Evolutionary conservation across 495 filamentous ascomycete genomes (phyloP).

Genomic region (Cenococcum geophilum): DNA sequence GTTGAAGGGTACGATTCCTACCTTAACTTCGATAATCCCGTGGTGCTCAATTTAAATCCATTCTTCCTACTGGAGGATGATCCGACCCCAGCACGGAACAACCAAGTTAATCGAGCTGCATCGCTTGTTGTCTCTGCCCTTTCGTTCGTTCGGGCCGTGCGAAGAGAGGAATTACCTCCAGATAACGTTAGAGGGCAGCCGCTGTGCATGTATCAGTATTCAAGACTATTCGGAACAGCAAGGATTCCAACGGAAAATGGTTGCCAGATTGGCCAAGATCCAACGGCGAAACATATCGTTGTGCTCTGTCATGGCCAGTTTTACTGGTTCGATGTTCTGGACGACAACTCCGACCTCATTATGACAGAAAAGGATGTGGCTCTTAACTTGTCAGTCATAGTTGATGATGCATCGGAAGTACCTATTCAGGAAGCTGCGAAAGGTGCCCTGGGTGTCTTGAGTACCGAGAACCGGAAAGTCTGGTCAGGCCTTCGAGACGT

Average conservation of each 20-base stretch:
- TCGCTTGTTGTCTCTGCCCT: constrained; percentile 86
- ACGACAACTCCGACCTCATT: constrained; percentile 89
- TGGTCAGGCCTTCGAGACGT: constrained; percentile 92
- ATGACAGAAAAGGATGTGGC: constrained; percentile 95
- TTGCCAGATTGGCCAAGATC: constrained; percentile 92
- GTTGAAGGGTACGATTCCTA: constrained; percentile 93
- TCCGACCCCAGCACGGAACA: constrained; percentile 89
- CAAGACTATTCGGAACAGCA: constrained; percentile 89
- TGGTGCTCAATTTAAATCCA: constrained; percentile 94
- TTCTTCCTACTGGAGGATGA: constrained; percentile 98
- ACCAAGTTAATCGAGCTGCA: constrained; percentile 91
- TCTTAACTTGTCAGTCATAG: constrained; percentile 84
- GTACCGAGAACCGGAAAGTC: constrained; percentile 91
- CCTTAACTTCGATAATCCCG: constrained; percentile 94
- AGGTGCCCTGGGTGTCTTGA: constrained; percentile 85
- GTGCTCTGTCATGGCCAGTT: constrained; percentile 94
- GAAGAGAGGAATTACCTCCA: constrained; percentile 87
- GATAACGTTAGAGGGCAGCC: constrained; percentile 78
- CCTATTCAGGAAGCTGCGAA: constrained; percentile 93
- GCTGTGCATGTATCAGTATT: constrained; percentile 97
- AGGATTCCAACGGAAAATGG: constrained; percentile 92
- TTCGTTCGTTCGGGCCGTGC: constrained; percentile 87
- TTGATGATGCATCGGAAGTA: constrained; percentile 81
- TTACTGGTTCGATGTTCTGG: constrained; percentile 98
- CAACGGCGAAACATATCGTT: constrained; percentile 82